A percentile compares a stretch with the other conserved stretches of the same genome.
phyloP scores from a whole-genome alignment of 192 early-diverging fungal genomes.

The Rhizoclosmatium sp. region DNA sequence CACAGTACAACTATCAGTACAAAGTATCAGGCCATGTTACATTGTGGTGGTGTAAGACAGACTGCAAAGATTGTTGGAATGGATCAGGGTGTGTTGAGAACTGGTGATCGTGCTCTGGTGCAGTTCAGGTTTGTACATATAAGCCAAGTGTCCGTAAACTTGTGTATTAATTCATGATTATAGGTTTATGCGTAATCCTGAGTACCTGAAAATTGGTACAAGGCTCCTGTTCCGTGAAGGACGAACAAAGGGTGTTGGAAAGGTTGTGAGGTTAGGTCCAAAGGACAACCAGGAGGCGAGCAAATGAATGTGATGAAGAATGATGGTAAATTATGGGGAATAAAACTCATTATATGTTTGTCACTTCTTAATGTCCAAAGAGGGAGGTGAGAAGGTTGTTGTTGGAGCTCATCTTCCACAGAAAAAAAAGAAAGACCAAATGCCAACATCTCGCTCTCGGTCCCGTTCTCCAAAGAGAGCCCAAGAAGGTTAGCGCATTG shows the following conservation, averaged over 20 bases:
- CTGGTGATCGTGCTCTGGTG: conserved; percentile 86
- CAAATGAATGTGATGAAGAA: not conserved
- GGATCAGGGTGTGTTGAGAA: conserved; percentile 77
- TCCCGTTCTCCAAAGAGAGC: not conserved
- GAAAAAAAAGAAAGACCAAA: not conserved
- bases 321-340: too few species aligned
- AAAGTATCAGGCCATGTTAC: conserved; percentile 96
- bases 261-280: conserved; percentile 61
- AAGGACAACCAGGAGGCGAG: conserved; percentile 5
- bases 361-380: too few species aligned
- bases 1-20: conserved; percentile 90
- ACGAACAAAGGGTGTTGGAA: conserved; percentile 89
- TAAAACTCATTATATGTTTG: too few species aligned
- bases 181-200: conserved; percentile 82
- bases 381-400: too few species aligned
- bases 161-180: conserved; percentile 23
- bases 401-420: too few species aligned
- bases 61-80: conserved; percentile 82
- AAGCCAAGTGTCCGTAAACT: not conserved
- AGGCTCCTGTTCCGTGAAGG: conserved; percentile 65
- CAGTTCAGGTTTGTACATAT: conserved; percentile 49
- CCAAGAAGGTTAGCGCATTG: not conserved
- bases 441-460: not conserved
- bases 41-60: conserved; percentile 85
- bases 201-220: conserved; percentile 58